Conservation (phyloP, 1,139 yeast species). For the Debaryomyces singareniensis region DNA sequence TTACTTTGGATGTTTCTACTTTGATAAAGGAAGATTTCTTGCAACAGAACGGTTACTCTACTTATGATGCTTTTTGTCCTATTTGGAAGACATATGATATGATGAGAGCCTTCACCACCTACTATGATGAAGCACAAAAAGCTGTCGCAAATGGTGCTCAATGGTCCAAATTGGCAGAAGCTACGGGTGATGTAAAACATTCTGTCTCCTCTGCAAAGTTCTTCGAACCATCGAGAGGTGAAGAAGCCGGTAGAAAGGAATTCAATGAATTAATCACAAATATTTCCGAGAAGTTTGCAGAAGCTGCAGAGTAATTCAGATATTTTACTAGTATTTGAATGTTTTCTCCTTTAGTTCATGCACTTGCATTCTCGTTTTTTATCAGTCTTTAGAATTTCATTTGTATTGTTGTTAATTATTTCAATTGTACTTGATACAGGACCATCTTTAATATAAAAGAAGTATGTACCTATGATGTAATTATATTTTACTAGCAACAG, state of each 20-base stretch:
- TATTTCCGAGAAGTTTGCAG: constrained; percentile 89
- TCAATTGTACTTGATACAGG: too few species aligned
- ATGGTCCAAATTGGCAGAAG: constrained; percentile 88
- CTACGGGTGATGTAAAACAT: constrained; percentile 87
- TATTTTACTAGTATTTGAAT: constrained; percentile 4
- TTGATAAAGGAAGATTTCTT: constrained; percentile 95
- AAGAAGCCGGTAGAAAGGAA: constrained; percentile 66
- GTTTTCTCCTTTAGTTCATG: constrained; percentile 4
- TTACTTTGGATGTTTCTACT: constrained; percentile 86
- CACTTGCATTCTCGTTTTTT: constrained; percentile 1
- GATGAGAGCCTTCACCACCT: constrained; percentile 92
- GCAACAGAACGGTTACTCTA: constrained; percentile 98
- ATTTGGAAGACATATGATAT: constrained; percentile 97
- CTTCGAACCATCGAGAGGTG: constrained; percentile 91
- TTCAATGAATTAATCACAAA: constrained; percentile 68
- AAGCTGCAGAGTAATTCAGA: constrained; percentile 76
- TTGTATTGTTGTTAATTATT: too few species aligned
- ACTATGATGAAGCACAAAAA: constrained; percentile 96
- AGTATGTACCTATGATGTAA: too few species aligned
- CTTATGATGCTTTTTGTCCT: constrained; percentile 98
- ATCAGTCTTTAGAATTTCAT: neutral
- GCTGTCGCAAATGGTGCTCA: constrained; percentile 90
- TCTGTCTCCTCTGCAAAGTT: constrained; percentile 91
- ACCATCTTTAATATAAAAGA: too few species aligned
- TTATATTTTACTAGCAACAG: too few species aligned